Conservation (phyloP, 257 asterid genomes). For the Solanum neorickii region DNA sequence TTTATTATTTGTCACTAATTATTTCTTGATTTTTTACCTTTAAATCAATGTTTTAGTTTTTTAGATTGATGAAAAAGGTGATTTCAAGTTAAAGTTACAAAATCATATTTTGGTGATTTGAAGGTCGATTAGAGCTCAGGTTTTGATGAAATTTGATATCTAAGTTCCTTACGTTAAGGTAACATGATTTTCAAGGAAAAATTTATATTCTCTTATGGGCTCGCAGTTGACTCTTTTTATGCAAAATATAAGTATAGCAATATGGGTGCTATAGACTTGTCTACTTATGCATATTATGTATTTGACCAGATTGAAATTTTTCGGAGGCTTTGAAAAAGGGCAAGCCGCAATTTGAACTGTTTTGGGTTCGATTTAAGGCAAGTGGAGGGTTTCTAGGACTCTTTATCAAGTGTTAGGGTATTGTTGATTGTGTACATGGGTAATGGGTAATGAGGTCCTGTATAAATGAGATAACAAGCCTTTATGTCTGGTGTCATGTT, state of each 20-base stretch:
- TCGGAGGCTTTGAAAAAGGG: neutral
- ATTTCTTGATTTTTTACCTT: neutral
- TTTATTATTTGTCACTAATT: neutral
- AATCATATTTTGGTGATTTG: neutral
- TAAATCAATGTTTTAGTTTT: neutral
- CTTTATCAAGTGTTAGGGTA: neutral
- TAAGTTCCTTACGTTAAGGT: neutral
- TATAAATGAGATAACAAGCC: neutral
- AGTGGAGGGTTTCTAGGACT: neutral
- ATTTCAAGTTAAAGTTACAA: neutral
- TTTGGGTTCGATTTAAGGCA: neutral
- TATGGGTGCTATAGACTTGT: neutral
- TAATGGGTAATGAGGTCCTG: neutral
- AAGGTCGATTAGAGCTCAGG: neutral
- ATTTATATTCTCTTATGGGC: neutral
- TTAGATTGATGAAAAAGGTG: neutral
- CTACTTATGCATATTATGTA: neutral
- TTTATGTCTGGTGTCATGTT: neutral
- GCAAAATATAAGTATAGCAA: neutral
- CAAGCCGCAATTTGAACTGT: neutral
- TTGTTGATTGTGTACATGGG: neutral
- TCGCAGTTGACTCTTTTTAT: neutral
- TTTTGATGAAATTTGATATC: neutral
- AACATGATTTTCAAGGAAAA: neutral
- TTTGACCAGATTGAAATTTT: neutral